Evolutionary conservation across 1,284 basidiomycete genomes (phyloP), one percentile per base, ranked within the genome.

Genomic region (Leccinum angustisporum): DNA sequence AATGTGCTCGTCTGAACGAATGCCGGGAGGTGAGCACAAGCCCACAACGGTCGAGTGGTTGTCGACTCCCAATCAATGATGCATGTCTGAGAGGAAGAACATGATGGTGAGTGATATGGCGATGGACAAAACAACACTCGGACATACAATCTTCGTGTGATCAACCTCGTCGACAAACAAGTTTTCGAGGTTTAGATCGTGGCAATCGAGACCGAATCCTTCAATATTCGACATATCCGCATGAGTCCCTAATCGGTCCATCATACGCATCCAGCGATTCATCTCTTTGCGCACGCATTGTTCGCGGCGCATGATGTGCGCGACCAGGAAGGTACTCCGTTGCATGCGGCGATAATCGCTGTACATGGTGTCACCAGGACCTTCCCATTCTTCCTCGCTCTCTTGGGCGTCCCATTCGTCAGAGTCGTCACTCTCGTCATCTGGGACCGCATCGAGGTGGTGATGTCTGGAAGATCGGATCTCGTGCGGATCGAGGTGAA

Each of bases 11-110:
- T 84, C 62, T 88, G 85, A 6, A 93, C 82, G 71, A 92, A 92
- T 0, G 88, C 84, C 0, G 90, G 90, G 3, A 91, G 79, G 67
- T 95, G 90, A 0, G 91, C 89, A 64, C 87, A 88, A 30, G 87
- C 87, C 84, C 94, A 92, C 21, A 93, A 80, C 8, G 90, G 91
- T n/a, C 91, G 82, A 5, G 86, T 91, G 8, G 90, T 91, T 14
- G 90, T 92, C 10, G 90, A 90, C 72, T 93, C 90, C 91, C 90
- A 92, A 68, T 93, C 91, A 56, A 93, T 92, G 64, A 93, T 83
- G 68, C 89, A 90, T 1, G 88, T 89, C 91, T 92, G 46, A 51
- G 13, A n/a, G 2, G 4, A 30, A 40, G 9, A 63, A 56, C 18
- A 14, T 14, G 5, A 34, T n/a, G 8, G 18, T 54, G 52, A 54